Base-by-base conservation (phyloP, 805 yeast genomes). In the Jamesozyma lodderae region DNA sequence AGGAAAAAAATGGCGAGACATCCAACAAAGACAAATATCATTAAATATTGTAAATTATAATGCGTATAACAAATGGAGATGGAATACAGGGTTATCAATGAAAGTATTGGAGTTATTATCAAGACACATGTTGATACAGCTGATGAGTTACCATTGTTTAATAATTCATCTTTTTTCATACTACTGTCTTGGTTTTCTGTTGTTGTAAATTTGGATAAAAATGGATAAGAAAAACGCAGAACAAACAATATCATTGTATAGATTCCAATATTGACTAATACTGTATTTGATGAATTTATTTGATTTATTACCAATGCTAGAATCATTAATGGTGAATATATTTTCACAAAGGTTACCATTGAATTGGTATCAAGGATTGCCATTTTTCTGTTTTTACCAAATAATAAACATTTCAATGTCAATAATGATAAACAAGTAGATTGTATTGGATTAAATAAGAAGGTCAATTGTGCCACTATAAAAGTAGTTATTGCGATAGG, bases 11-110 rank as follows among this genome's bases (percentile, higher is more conserved):
- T 45, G 2, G 42, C 32, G 22, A 55, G 23, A 41, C 60, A 57
- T 14, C 63, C 64, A 25, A 49, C 26, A 29, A 49, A 57, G 9
- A 59, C 57, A 38, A 59, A 50, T 4, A 54, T 40, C 62, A 59
- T 59, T 17, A 53, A 44, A 9, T 43, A 38, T 36, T 57, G 60
- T 21, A 52, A 37, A 6, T 42, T 39, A 14, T 35, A 37, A 14
- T 22, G 9, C 23, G 31, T 3, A 18, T 20, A 16, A 20, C 16
- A 22, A 13, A 30, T 10, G 4, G 31, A 38, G 7, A 38, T 21
- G 4, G 22, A 14, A 15, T 24, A 31, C 15, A 39, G 6, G 6
- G 16, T 11, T n/a, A 16, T 16, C 3, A 38, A 20, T 8, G 42
- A 38, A 19, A 21, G 3, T n/a, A 21, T 24, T 21, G 31, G 19